These are phyloP conservation scores for Sclerotinia borealis DNA, from an alignment of 2,329 filamentous ascomycete genomes.

Conservation along the genomic window DNA sequence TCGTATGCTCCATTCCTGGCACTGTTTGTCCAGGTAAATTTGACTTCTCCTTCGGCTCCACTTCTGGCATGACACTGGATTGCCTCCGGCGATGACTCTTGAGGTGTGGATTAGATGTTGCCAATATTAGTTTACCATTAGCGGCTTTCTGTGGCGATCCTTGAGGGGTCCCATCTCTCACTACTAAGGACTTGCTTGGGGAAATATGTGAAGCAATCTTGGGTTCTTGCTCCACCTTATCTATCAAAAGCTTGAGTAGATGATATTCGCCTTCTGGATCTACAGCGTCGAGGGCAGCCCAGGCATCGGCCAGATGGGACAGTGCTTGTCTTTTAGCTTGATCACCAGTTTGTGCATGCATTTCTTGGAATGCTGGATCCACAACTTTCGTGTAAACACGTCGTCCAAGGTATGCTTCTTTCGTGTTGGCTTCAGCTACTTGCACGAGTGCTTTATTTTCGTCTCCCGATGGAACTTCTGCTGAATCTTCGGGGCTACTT, in stretches of 20 bases:
- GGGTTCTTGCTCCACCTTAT: slow-evolving; percentile 63
- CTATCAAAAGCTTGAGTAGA: slow-evolving; percentile 69
- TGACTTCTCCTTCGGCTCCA: slow-evolving; percentile 39
- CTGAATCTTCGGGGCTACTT: slow-evolving; percentile 25
- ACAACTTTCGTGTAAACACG: slow-evolving; percentile 76
- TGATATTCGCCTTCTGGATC: slow-evolving; percentile 90
- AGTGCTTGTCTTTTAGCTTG: slow-evolving; percentile 76
- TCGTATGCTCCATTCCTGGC: slow-evolving; percentile 86
- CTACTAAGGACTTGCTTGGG: slow-evolving; percentile 35
- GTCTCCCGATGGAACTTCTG: slow-evolving; percentile 36
- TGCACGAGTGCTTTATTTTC: slow-evolving; percentile 56
- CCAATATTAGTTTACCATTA: slow-evolving; percentile 61
- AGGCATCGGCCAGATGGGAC: slow-evolving; percentile 76
- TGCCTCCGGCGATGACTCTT: slow-evolving; percentile 64
- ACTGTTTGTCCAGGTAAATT: slow-evolving; percentile 52
- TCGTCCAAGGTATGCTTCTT: slow-evolving; percentile 77
- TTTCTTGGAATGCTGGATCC: slow-evolving; percentile 76
- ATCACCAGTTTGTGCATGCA: slow-evolving; percentile 70
- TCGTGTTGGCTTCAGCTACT: slow-evolving; percentile 53
- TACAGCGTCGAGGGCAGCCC: slow-evolving; percentile 73
- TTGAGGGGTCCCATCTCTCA: slow-evolving; percentile 54
- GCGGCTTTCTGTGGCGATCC: slow-evolving; percentile 32
- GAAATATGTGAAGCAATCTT: slow-evolving; percentile 46
- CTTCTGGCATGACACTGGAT: slow-evolving; percentile 41
- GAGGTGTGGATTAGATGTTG: slow-evolving; percentile 78